These are phyloP conservation scores for Panicum hallii DNA, from an alignment of 202 grass and related monocot species.

Conservation along the genomic window DNA sequence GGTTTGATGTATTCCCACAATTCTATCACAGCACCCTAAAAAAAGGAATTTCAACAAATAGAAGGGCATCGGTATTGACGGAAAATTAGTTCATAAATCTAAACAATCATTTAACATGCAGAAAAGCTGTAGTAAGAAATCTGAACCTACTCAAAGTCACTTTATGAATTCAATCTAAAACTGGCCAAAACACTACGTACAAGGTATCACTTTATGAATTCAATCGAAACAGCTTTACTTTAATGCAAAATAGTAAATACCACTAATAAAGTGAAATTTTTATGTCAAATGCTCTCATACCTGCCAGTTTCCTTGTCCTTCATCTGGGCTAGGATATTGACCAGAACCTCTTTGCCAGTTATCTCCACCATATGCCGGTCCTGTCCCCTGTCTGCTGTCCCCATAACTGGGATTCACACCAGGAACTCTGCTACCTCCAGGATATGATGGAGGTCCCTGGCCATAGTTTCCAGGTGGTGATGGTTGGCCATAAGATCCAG, in stretches of 20 bases:
- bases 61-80: neutral
- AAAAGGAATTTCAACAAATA: neutral
- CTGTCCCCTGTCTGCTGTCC: conserved; percentile 44
- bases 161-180: neutral
- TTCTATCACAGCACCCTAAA: neutral
- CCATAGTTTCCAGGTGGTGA: conserved; percentile 45
- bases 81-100: neutral
- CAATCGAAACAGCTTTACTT: conserved; percentile 5
- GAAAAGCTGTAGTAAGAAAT: conserved; percentile 2
- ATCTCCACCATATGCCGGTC: conserved; percentile 41
- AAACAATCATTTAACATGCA: conserved; percentile 12
- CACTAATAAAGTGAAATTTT: neutral
- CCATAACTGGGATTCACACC: conserved; percentile 54
- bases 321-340: conserved; percentile 50
- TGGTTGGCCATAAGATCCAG: conserved; percentile 49
- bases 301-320: conserved; percentile 71
- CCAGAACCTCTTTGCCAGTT: conserved; percentile 43
- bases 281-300: conserved; percentile 52
- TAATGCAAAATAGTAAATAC: neutral
- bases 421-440: conserved; percentile 41
- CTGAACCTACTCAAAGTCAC: neutral
- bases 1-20: neutral
- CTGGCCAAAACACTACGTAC: neutral
- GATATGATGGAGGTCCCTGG: conserved; percentile 36
- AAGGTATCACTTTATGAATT: neutral